These are phyloP conservation scores for Umbelopsis sp. DNA, from an alignment of 371 early-diverging fungal genomes.

Conservation along the genomic window DNA sequence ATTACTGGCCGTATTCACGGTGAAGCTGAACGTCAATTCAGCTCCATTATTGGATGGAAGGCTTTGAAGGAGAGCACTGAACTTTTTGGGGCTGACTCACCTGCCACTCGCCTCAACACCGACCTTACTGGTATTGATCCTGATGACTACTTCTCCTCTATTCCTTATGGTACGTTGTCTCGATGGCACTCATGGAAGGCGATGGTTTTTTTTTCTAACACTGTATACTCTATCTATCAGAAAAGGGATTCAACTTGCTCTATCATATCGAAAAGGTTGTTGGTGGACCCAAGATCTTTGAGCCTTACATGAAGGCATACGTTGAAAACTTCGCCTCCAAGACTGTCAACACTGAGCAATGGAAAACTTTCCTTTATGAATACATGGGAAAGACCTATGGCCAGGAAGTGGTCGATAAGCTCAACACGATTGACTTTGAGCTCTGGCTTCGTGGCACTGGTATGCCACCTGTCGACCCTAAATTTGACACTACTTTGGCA, in stretches of 20 bases:
- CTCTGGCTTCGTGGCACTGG: conserved; percentile 86
- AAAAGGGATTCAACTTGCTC: conserved; percentile 94
- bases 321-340: conserved; percentile 83
- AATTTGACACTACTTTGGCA: conserved; percentile 86
- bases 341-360: conserved; percentile 87
- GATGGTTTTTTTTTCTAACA: background rate
- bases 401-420: conserved; percentile 64
- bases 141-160: conserved; percentile 90
- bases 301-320: conserved; percentile 85
- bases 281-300: conserved; percentile 84
- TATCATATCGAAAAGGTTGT: conserved; percentile 89
- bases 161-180: conserved; percentile 75
- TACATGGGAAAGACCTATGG: conserved; percentile 70
- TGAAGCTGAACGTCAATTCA: conserved; percentile 83
- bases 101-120: conserved; percentile 80
- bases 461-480: conserved; percentile 88
- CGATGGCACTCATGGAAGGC: no score
- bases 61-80: conserved; percentile 80
- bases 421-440: conserved; percentile 86
- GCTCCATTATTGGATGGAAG: conserved; percentile 81
- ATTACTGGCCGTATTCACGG: conserved; percentile 86
- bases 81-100: conserved; percentile 75
- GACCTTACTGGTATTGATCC: conserved; percentile 85
- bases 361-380: conserved; percentile 79
- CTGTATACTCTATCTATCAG: conserved; percentile 26